These are phyloP conservation scores for Theobroma grandiflorum DNA, from an alignment of 441 rosid species.

Conservation along the genomic window DNA sequence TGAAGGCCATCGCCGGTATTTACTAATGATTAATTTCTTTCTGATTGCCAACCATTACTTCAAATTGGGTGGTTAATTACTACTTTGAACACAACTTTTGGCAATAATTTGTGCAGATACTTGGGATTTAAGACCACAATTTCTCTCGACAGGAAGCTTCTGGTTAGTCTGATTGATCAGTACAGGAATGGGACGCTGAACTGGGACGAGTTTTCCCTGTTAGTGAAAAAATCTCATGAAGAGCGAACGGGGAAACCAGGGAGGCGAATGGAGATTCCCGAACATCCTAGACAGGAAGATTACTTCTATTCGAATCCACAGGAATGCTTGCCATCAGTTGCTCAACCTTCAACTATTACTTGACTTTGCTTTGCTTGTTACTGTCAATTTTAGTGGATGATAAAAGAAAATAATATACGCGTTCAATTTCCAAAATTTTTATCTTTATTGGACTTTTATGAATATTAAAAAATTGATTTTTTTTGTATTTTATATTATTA, in stretches of 20 bases:
- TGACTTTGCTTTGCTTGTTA: too few species aligned
- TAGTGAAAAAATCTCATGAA: slow-evolving; percentile 47
- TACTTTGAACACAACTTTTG: too few species aligned
- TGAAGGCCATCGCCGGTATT: slow-evolving; percentile 56
- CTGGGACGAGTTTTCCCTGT: slow-evolving; percentile 43
- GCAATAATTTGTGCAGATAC: slow-evolving; percentile 32
- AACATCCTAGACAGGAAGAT: slow-evolving; percentile 45
- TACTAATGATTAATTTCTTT: neutral
- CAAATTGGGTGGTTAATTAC: too few species aligned
- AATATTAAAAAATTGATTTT: too few species aligned
- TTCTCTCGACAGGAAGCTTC: slow-evolving; percentile 32
- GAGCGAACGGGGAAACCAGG: slow-evolving; percentile 35
- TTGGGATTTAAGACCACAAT: slow-evolving; percentile 44
- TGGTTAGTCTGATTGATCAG: slow-evolving; percentile 39
- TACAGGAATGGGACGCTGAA: slow-evolving; percentile 32
- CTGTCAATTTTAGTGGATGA: too few species aligned
- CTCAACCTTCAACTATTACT: neutral
- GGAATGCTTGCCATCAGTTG: slow-evolving; percentile 38
- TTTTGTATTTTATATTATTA: too few species aligned
- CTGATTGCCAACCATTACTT: neutral
- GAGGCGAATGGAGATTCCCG: slow-evolving; percentile 34
- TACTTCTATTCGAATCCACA: slow-evolving; percentile 47
- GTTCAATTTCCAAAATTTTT: too few species aligned
- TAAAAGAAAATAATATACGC: too few species aligned
- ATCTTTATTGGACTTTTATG: too few species aligned